Evolutionary conservation across 768 basidiomycete genomes (phyloP), one percentile per base, ranked within the genome.

Genomic region (Pleurotus platypus): DNA sequence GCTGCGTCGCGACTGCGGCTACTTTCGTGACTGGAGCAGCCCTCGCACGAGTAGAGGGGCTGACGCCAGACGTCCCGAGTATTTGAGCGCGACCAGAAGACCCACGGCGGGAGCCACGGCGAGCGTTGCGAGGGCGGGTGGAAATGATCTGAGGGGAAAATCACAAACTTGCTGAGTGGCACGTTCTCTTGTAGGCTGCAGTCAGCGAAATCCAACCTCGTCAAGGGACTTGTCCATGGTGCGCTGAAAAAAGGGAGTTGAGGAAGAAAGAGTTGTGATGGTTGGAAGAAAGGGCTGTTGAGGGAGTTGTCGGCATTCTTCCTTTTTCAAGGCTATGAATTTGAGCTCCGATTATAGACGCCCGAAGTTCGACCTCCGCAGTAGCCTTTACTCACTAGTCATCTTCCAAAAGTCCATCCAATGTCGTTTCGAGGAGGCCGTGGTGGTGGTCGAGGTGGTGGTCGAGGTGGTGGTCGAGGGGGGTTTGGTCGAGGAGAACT

Each of bases 221-320:
- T 93, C 90, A 58, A 93, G 87, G 65, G 88, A 81, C 75, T 89
- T 88, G 75, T 93, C 90, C 87, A 93, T 90, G 68, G 47, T 46
- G 53, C 45, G 30, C 30, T 35, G 54, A 16, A 57, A 49, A 63
- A 49, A 54, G 48, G 57, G 60, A 16, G 48, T 35, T 61, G 62
- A 57, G 49, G 42, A 47, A 40, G 38, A 39, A 57, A 37, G 49
- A 57, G 59, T 60, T 48, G 58, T 64, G 64, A 60, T 55, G 48
- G 46, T 46, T 46, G 22, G 57, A 30, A 20, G 40, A 57, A 56
- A 59, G 54, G 60, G 48, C 54, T 55, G 42, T 46, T 56, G 43
- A 39, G 62, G 60, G 62, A 61, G 30, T 35, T 35, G 9, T 35
- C 30, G 64, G 35, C 61, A 58, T 68, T 71, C 65, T 49, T 15